These are phyloP conservation scores for Globisporangium ultimum DNA, from an alignment of 352 stramenopile species.

Conservation along the genomic window DNA sequence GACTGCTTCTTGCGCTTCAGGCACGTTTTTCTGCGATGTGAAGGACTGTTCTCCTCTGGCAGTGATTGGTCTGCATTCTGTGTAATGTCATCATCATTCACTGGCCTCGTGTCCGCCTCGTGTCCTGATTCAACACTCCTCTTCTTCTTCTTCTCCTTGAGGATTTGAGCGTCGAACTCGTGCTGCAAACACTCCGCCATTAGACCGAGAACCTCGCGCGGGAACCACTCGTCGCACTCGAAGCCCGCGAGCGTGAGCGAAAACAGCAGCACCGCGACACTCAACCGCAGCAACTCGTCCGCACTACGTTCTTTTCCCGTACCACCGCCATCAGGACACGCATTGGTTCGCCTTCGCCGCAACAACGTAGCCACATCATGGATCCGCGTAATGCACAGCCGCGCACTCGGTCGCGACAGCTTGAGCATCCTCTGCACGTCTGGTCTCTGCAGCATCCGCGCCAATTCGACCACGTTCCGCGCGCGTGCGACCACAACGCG, in stretches of 20 bases:
- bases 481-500: slow-evolving; percentile 11
- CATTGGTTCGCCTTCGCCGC: neutral
- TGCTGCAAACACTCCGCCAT: slow-evolving; percentile 15
- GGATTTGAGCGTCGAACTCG: neutral
- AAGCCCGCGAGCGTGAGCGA: slow-evolving; percentile 25
- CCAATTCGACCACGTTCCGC: slow-evolving; percentile 38
- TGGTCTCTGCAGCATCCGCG: slow-evolving; percentile 25
- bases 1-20: slow-evolving; percentile 47
- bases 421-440: slow-evolving; percentile 33
- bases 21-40: slow-evolving; percentile 29
- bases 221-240: slow-evolving; percentile 31
- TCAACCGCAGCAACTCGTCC: slow-evolving; percentile 16
- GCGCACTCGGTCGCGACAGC: slow-evolving; percentile 19
- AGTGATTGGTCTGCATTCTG: neutral
- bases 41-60: neutral
- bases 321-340: neutral
- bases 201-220: slow-evolving; percentile 27
- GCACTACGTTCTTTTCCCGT: slow-evolving; percentile 1
- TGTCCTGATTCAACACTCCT: too few relatives aligned
- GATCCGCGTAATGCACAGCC: slow-evolving; percentile 20
- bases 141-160: neutral
- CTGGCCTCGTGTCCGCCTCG: neutral
- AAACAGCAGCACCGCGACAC: slow-evolving; percentile 36
- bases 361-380: slow-evolving; percentile 29
- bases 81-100: neutral